These are phyloP conservation scores for Suhomyces sp. DNA, from an alignment of 805 yeast genomes.

Conservation along the genomic window DNA sequence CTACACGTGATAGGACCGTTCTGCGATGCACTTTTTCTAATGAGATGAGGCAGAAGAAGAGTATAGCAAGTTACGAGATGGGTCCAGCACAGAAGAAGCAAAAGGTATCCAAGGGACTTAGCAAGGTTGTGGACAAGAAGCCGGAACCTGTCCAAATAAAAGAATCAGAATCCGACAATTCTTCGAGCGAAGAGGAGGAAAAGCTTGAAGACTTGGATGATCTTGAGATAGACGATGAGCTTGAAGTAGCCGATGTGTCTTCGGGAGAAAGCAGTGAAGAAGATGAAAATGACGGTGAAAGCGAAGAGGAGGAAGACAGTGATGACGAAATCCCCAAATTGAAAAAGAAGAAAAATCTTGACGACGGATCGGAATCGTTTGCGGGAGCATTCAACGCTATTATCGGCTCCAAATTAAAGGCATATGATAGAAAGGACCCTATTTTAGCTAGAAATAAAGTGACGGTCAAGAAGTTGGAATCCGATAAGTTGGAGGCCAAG, in stretches of 20 bases:
- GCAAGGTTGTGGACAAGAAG: constrained; percentile 10
- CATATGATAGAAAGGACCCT: constrained; percentile 86
- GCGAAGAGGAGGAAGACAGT: constrained; percentile 7
- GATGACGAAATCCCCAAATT: constrained; percentile 39
- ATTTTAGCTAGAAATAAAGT: constrained; percentile 81
- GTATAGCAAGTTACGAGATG: constrained; percentile 11
- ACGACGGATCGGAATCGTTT: constrained; percentile 73
- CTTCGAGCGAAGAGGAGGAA: constrained; percentile 4
- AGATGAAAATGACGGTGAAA: constrained; percentile 5
- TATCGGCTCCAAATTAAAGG: constrained; percentile 79
- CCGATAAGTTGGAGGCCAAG: constrained; percentile 76
- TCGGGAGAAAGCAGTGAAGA: background rate
- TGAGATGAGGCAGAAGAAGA: background rate
- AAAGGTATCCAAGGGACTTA: constrained; percentile 13
- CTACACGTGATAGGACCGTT: background rate
- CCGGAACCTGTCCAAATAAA: background rate
- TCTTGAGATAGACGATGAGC: constrained; percentile 14
- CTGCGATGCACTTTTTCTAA: background rate
- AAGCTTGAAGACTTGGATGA: constrained; percentile 14
- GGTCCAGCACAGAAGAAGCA: constrained; percentile 22
- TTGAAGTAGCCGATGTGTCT: constrained; percentile 9
- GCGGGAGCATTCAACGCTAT: constrained; percentile 83
- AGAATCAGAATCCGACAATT: constrained; percentile 1
- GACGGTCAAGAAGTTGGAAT: constrained; percentile 67
- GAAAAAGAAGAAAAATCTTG: constrained; percentile 54